phyloP scores from a whole-genome alignment of 768 basidiomycete genomes.

The Naganishia antarctica region DNA sequence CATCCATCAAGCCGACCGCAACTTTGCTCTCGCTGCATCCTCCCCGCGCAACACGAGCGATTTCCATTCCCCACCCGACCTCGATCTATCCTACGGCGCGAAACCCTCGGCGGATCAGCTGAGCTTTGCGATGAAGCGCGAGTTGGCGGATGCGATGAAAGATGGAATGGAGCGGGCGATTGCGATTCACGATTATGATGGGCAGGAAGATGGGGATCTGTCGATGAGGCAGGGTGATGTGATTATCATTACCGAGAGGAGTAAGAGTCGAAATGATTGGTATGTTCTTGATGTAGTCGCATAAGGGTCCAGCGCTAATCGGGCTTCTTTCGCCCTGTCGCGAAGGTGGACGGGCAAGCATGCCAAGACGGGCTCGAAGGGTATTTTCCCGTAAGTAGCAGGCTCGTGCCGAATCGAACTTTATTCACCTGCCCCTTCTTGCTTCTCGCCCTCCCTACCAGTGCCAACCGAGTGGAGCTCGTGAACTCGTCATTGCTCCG shows the following conservation, averaged over 20 bases:
- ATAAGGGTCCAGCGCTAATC: background rate
- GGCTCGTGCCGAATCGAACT: background rate
- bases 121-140: constrained; percentile 16
- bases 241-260: constrained; percentile 68
- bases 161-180: constrained; percentile 57
- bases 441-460: background rate
- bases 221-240: constrained; percentile 59
- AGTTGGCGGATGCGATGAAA: constrained; percentile 40
- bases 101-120: constrained; percentile 11
- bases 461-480: constrained; percentile 28
- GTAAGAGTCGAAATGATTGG: constrained; percentile 49
- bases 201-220: constrained; percentile 74
- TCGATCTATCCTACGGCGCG: constrained; percentile 8
- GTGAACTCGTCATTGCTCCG: constrained; percentile 9
- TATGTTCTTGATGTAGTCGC: constrained; percentile 16
- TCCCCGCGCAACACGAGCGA: background rate
- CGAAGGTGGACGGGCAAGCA: constrained; percentile 29
- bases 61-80: background rate
- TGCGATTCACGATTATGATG: constrained; percentile 68
- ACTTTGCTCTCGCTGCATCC: background rate
- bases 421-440: background rate
- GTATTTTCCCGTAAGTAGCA: constrained; percentile 30
- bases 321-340: background rate
- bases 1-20: constrained; percentile 11
- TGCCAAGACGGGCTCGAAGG: constrained; percentile 18